A percentile compares a stretch with the other conserved stretches of the same genome.
Evolutionary conservation across 148 eudicot species (phyloP).

Genomic region (Nyssa sinensis): DNA sequence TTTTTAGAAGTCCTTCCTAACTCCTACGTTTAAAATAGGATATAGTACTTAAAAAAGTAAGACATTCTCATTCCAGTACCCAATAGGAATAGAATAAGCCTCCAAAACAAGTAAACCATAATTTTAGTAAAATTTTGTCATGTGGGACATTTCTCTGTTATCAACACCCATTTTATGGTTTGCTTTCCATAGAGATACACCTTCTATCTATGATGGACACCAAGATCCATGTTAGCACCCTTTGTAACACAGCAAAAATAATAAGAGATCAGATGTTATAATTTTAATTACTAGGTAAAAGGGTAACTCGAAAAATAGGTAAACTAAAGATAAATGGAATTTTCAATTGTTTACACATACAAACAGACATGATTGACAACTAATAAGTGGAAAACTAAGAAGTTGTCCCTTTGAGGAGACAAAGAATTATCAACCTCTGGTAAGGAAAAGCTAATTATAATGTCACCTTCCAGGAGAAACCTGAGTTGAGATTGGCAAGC

Average conservation of each 20-base stretch:
- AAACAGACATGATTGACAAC: background rate
- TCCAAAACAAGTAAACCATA: no score
- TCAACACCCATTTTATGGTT: background rate
- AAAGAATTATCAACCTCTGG: background rate
- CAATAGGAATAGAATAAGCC: no score
- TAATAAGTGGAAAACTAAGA: background rate
- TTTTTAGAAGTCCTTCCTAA: constrained; percentile 33
- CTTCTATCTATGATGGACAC: background rate
- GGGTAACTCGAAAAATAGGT: background rate
- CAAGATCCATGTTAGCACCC: background rate
- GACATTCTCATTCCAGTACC: no score
- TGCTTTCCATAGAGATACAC: background rate
- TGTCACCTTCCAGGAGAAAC: no score
- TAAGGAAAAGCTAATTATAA: no score
- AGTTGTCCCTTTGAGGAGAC: background rate
- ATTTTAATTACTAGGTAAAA: background rate
- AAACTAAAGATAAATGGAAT: background rate
- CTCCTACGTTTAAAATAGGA: constrained; percentile 12
- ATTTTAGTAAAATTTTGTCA: background rate
- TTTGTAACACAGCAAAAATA: background rate
- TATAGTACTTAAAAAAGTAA: no score
- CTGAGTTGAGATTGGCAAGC: no score
- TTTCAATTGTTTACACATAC: background rate
- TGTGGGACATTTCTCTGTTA: background rate
- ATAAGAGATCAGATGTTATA: no score